Base-by-base conservation (phyloP, 805 yeast genomes). In the Cyberlindnera japonica region DNA sequence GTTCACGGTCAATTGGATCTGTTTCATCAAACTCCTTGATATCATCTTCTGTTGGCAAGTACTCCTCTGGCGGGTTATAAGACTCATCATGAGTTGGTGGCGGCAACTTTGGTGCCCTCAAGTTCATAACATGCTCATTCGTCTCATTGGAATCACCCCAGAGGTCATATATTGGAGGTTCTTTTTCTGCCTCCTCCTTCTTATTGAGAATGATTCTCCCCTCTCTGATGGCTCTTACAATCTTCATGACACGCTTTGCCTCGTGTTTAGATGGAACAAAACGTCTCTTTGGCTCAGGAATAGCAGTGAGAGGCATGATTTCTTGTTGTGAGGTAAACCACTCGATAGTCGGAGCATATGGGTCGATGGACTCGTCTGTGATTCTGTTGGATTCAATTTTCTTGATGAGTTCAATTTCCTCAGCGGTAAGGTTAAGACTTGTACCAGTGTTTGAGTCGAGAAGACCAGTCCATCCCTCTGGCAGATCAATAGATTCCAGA, bases 401-500 rank as follows among this genome's bases (percentile, higher is more conserved):
- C 50, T 81, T 73, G 57, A 93, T 86, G 48, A 93, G 74, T 51
- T 90, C 95, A 56, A 90, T 72, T 64, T 93, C 99, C 58, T 91
- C 97, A 38, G 75, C 74, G 7, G 88, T 78, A 49, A 93, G 70
- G 51, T 93, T 89, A 67, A 93, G 74, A 38, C 86, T 72, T 9
- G 79, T 63, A 46, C 99, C 99, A 6, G 98, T 88, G 55, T 81
- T 75, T 56, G 86, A 83, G 63, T 93, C 98, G 46, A 91, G 67
- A 46, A 93, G 71, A 34, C 99, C 99, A 13, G 99, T 93, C 98
- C 98, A 93, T 19, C 99, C 99, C 64, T 87, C 95, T 12, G 99
- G 99, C 48, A 93, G 71, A 47, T 93, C 99, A 45, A 93, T 93
- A 22, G 81, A 72, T 57, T 91, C 99, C 49, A 93, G 68, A 47